Evolutionary conservation across 1,284 basidiomycete species (phyloP).

Genomic region (Cerrena zonata): DNA sequence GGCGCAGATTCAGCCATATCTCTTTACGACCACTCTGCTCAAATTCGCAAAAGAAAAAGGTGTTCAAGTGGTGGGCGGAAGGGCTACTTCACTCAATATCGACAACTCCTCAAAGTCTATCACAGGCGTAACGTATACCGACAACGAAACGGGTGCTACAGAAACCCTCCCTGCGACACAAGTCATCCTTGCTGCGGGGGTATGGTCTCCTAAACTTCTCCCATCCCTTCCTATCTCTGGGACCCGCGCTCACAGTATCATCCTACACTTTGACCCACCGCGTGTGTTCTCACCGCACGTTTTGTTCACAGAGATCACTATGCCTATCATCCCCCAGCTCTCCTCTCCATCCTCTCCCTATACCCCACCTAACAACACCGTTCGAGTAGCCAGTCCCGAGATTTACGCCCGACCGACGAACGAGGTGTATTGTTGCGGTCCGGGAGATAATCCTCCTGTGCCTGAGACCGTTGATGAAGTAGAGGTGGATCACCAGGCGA

Average conservation of each 20-base stretch:
- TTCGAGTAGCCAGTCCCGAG: constrained; percentile 44
- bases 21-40: constrained; percentile 76
- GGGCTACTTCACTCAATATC: constrained; percentile 39
- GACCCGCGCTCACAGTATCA: constrained; percentile 66
- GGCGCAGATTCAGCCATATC: constrained; percentile 77
- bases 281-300: constrained; percentile 53
- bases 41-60: constrained; percentile 57
- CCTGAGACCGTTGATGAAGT: constrained; percentile 62
- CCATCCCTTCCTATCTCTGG: constrained; percentile 49
- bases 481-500: constrained; percentile 44
- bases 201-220: constrained; percentile 71
- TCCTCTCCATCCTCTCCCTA: neutral
- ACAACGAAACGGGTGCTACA: constrained; percentile 28
- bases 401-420: constrained; percentile 66
- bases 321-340: constrained; percentile 19
- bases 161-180: constrained; percentile 48
- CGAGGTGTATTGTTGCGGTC: constrained; percentile 66
- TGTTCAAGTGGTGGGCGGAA: constrained; percentile 38
- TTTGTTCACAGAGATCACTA: constrained; percentile 57
- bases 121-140: constrained; percentile 48
- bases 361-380: constrained; percentile 3
- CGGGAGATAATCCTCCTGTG: constrained; percentile 54
- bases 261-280: constrained; percentile 41
- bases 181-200: constrained; percentile 76
- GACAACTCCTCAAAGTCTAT: constrained; percentile 33